Percentiles rank a stretch among this genome's conserved stretches.
These are phyloP conservation scores for Dothiorella sarmentorum DNA, from an alignment of 2,329 filamentous ascomycete species.

Conservation along the genomic window DNA sequence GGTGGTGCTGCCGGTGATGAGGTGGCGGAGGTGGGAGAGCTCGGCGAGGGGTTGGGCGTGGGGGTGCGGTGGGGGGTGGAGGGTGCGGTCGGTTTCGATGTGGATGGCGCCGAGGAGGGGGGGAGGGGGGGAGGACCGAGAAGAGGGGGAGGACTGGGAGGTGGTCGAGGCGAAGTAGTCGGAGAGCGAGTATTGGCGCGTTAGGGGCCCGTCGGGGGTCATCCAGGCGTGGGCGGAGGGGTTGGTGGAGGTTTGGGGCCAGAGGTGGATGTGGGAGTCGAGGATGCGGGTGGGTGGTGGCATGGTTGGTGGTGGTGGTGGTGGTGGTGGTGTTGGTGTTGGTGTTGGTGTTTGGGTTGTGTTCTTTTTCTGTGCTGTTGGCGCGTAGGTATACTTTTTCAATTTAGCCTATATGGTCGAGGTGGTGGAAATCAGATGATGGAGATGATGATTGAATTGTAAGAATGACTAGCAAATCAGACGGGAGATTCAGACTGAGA, in stretches of 20 bases:
- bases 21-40: conserved; percentile 60
- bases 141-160: not conserved
- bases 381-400: too few species aligned
- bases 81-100: conserved; percentile 67
- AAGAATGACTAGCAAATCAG: too few species aligned
- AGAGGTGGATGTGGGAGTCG: conserved; percentile 91
- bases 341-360: not conserved
- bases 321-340: not conserved
- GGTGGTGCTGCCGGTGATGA: conserved; percentile 59
- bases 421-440: too few species aligned
- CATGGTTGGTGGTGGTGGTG: not conserved
- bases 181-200: conserved; percentile 60
- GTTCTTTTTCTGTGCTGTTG: not conserved
- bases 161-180: conserved; percentile 51
- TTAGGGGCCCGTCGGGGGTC: conserved; percentile 56
- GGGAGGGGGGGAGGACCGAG: conserved; percentile 7
- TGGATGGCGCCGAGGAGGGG: conserved; percentile 65
- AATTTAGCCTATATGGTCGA: too few species aligned
- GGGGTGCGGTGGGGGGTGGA: conserved; percentile 43
- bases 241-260: conserved; percentile 60
- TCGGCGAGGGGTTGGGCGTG: conserved; percentile 51
- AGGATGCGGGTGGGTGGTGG: conserved; percentile 49
- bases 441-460: too few species aligned
- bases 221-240: conserved; percentile 68
- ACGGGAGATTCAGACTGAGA: too few species aligned